Evolutionary conservation across 179 eudicot species (phyloP).

Genomic region (Carnegiea gigantea): DNA sequence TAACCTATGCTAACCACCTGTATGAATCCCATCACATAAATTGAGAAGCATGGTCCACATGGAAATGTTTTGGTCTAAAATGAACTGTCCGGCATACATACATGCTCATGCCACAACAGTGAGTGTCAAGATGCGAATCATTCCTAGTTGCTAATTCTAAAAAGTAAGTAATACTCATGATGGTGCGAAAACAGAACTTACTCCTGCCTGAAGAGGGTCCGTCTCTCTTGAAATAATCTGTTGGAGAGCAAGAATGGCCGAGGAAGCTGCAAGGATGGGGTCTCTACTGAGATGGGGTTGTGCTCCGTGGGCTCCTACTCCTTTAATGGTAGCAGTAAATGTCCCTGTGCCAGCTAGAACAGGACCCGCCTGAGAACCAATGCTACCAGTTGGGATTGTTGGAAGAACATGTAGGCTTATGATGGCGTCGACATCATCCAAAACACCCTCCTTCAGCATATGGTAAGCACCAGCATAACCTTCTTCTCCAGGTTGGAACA

Average conservation of each 20-base stretch:
- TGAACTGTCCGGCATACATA: neutral
- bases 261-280: slow-evolving; percentile 60
- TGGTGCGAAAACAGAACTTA: slow-evolving; percentile 19
- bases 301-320: slow-evolving; percentile 66
- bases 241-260: slow-evolving; percentile 56
- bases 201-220: slow-evolving; percentile 59
- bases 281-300: slow-evolving; percentile 63
- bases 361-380: slow-evolving; percentile 50
- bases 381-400: slow-evolving; percentile 37
- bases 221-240: slow-evolving; percentile 74
- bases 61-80: neutral
- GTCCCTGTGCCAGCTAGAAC: slow-evolving; percentile 53
- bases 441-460: slow-evolving; percentile 48
- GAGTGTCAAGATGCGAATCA: neutral
- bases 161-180: no score
- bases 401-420: slow-evolving; percentile 49
- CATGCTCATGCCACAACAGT: no score
- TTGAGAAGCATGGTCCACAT: neutral
- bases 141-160: neutral
- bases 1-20: slow-evolving; percentile 56
- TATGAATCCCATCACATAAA: slow-evolving; percentile 3
- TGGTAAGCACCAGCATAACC: slow-evolving; percentile 56
- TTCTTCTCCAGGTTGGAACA: slow-evolving; percentile 70
- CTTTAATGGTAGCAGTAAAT: slow-evolving; percentile 45
- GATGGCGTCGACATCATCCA: slow-evolving; percentile 47